These are phyloP conservation scores for Musa balbisiana DNA, from an alignment of 202 grass and related monocot species.

Conservation along the genomic window DNA sequence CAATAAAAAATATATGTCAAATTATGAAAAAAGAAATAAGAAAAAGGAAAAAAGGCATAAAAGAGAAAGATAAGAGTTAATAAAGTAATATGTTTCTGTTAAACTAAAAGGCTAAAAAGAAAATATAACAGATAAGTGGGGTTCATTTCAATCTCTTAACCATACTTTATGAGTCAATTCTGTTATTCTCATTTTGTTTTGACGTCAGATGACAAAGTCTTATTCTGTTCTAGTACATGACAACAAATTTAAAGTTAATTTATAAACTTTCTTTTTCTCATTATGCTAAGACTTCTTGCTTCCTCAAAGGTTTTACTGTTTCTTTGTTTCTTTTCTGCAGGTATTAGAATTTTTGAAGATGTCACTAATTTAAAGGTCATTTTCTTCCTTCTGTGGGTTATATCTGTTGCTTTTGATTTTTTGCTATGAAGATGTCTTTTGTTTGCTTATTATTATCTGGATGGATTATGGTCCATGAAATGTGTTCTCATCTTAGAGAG, in stretches of 20 bases:
- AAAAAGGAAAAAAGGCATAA: not conserved
- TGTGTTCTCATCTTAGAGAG: too few relatives aligned
- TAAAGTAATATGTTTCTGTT: too few relatives aligned
- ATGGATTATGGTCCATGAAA: too few relatives aligned
- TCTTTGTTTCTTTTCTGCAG: conserved; percentile 37
- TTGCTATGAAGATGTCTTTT: not conserved
- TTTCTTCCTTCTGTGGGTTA: conserved; percentile 21
- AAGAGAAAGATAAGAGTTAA: too few relatives aligned
- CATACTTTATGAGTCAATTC: too few relatives aligned
- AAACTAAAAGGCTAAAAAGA: too few relatives aligned
- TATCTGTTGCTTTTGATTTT: not conserved
- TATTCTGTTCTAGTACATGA: too few relatives aligned
- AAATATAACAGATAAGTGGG: too few relatives aligned
- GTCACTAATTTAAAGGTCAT: conserved; percentile 67
- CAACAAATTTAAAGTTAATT: not conserved
- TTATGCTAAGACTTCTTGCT: conserved; percentile 9
- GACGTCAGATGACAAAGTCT: too few relatives aligned
- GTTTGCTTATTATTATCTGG: not conserved
- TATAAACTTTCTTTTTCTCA: not conserved
- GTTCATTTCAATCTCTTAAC: too few relatives aligned
- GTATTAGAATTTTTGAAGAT: conserved; percentile 93
- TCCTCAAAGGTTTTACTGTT: conserved; percentile 10
- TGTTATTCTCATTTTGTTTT: too few relatives aligned
- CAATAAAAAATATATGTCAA: not conserved
- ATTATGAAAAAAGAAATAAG: not conserved